Base-by-base conservation (phyloP, 129 eudicot genomes). In the Erigeron canadensis region DNA sequence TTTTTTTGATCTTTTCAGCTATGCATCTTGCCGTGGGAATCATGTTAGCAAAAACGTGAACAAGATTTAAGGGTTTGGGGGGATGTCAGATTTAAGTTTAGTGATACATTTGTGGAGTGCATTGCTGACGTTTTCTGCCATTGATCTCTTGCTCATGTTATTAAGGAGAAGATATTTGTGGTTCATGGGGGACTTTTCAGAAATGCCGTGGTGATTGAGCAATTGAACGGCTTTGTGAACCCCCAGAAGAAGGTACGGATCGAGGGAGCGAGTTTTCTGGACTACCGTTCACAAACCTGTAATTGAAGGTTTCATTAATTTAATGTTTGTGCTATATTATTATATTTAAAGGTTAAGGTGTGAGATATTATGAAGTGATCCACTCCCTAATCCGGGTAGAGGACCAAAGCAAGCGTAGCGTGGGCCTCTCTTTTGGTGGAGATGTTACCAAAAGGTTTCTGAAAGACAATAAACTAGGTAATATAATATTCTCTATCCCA, bases 391-490 rank as follows among this genome's bases (percentile, higher is more conserved):
- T 61, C 97, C 84, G 66, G 99, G 99, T 44, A 82, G 99, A 80
- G 99, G 99, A 38, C 99, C n/a, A 97, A 44, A 95, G 99, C 79
- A 95, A 95, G 86, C 96, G 99, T 23, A 97, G 99, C 79, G 99
- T 95, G 43, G 99, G n/a, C n/a, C n/a, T 28, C 34, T 82, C 97
- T 34, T 95, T 95, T 23, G 97, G 99, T 77, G 89, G 84, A 55
- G 99, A 95, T 77, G 94, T 95, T 23, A 95, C 97, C 5, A 86
- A 90, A 79, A 90, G 91, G 80, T 95, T 95, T 83, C 75, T 95
- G 73, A 70, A 90, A 81, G 99, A 95, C 67, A 95, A 95, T 71
- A 84, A 88, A 61, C 74, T 95, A 75, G 99, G 99, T 95, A 80
- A 43, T 64, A 17, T 18, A 10, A 19, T 42, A 28, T 28, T 28